A percentile compares a stretch with the other conserved stretches of the same genome.
Evolutionary conservation across 805 yeast species (phyloP).

Genomic region (Metschnikowia proteae): DNA sequence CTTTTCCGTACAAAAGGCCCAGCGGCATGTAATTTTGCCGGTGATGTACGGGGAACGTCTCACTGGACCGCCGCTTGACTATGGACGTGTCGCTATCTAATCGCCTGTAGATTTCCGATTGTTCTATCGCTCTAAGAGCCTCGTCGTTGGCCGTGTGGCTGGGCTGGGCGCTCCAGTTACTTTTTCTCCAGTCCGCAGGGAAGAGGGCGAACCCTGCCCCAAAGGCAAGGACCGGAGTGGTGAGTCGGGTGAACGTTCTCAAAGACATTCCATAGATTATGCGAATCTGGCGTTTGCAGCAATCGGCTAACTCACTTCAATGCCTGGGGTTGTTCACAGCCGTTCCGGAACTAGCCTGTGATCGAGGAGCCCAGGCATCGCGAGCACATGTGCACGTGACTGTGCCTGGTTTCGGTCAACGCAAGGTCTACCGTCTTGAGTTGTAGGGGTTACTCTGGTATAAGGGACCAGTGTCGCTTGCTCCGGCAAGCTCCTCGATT

Average conservation of each 20-base stretch:
- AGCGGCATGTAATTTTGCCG: conserved; percentile 61
- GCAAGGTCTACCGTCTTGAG: too few species aligned
- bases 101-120: conserved; percentile 23
- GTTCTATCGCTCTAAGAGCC: conserved; percentile 32
- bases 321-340: too few species aligned
- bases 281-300: too few species aligned
- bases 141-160: conserved; percentile 19
- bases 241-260: conserved; percentile 10
- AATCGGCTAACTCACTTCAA: too few species aligned
- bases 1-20: conserved; percentile 67
- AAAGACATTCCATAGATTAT: not conserved
- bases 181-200: conserved; percentile 19
- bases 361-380: too few species aligned
- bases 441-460: too few species aligned
- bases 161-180: conserved; percentile 14
- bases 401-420: too few species aligned
- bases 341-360: too few species aligned
- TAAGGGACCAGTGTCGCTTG: too few species aligned
- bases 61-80: conserved; percentile 14
- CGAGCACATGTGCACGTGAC: too few species aligned
- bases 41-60: conserved; percentile 52
- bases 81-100: conserved; percentile 6
- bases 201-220: conserved; percentile 17
- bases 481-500: too few species aligned
- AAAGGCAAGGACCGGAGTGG: conserved; percentile 17